phyloP scores from a whole-genome alignment of 768 basidiomycete genomes.

The Daedaleopsis sinensis region DNA sequence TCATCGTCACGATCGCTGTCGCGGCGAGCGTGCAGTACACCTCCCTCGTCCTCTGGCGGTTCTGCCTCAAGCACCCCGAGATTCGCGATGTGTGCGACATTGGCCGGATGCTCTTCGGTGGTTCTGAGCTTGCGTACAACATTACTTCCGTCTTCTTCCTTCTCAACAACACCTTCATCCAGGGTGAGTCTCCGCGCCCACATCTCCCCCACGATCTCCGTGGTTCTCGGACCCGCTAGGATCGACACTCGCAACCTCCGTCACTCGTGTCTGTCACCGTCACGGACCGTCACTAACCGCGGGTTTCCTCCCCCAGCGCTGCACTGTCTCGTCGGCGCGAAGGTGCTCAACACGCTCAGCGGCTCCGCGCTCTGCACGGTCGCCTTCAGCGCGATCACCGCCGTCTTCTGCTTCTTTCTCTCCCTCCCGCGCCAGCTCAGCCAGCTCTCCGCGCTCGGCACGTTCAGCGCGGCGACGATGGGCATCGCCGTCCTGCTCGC shows the following conservation, averaged over 20 bases:
- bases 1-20: conserved; percentile 44
- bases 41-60: conserved; percentile 50
- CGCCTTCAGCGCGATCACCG: conserved; percentile 39
- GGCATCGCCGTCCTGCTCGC: conserved; percentile 47
- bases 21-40: conserved; percentile 47
- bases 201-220: no score
- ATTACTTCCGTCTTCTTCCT: conserved; percentile 54
- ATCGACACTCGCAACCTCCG: no score
- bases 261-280: no score
- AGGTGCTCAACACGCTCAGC: conserved; percentile 48
- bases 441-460: conserved; percentile 44
- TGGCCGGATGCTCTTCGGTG: conserved; percentile 48
- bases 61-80: conserved; percentile 52
- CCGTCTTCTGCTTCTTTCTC: conserved; percentile 43
- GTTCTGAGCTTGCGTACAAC: conserved; percentile 51
- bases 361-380: conserved; percentile 46
- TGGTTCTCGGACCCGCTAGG: no score
- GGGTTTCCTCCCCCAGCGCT: conserved; percentile 32
- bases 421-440: conserved; percentile 47
- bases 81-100: conserved; percentile 55
- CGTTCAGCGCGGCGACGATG: conserved; percentile 48
- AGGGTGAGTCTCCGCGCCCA: conserved; percentile 34
- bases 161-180: conserved; percentile 58
- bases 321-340: conserved; percentile 49
- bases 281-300: no score